A percentile compares a stretch with the other conserved stretches of the same genome.
Evolutionary conservation across 2,329 filamentous ascomycete species (phyloP).

Genomic region (Nannizzia gypsea): DNA sequence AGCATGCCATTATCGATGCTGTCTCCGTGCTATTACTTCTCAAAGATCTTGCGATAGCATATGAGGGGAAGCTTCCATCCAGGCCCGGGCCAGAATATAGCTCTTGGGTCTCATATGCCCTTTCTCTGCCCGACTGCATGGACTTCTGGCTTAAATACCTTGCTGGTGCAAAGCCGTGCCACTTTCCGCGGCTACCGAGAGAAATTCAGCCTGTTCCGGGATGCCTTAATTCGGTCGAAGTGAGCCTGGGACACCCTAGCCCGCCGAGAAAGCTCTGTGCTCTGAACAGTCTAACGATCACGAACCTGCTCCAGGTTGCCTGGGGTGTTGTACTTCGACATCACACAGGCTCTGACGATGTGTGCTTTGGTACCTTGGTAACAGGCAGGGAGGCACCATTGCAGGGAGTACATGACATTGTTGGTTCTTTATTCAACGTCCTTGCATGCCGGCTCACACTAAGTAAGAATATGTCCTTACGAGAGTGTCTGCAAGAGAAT

Average conservation of each 20-base stretch:
- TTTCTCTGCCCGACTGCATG: neutral
- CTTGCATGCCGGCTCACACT: neutral
- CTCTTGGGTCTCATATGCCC: conserved; percentile 5
- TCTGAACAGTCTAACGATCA: conserved; percentile 7
- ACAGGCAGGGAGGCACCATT: conserved; percentile 30
- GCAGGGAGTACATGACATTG: conserved; percentile 25
- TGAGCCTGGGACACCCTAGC: neutral
- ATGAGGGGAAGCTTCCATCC: neutral
- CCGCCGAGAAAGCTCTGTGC: conserved; percentile 6
- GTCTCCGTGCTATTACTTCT: conserved; percentile 7
- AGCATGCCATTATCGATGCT: conserved; percentile 12
- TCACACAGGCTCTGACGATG: conserved; percentile 26
- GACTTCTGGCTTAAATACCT: conserved; percentile 9
- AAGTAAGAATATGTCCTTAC: neutral
- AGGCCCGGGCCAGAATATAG: conserved; percentile 3
- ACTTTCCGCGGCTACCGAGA: neutral
- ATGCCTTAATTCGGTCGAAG: neutral
- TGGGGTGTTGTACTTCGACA: conserved; percentile 27
- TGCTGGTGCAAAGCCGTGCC: neutral
- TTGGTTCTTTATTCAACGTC: neutral
- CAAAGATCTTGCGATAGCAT: neutral
- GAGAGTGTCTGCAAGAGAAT: conserved; percentile 15
- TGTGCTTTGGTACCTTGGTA: conserved; percentile 30
- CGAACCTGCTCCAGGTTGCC: conserved; percentile 46
- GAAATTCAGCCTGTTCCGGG: neutral